These are phyloP conservation scores for Metschnikowia chrysomelidarum DNA, from an alignment of 805 yeast genomes.

Conservation along the genomic window DNA sequence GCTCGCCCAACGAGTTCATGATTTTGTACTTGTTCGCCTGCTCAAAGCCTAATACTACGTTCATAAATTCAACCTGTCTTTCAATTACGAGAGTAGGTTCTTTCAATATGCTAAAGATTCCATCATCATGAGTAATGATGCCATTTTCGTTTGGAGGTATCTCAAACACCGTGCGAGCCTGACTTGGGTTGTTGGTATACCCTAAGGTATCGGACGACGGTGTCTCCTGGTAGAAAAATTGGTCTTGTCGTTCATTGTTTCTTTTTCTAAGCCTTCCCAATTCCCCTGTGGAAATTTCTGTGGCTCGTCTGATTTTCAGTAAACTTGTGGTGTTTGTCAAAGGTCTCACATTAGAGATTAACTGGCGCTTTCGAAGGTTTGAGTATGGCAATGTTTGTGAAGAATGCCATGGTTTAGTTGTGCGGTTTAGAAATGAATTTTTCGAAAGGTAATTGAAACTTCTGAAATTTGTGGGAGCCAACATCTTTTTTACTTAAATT, in stretches of 20 bases:
- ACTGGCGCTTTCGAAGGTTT: too few relatives aligned
- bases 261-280: conserved; percentile 22
- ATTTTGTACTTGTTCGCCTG: conserved; percentile 82
- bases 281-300: conserved; percentile 38
- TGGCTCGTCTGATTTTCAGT: conserved; percentile 26
- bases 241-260: conserved; percentile 8
- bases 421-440: too few relatives aligned
- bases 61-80: conserved; percentile 85
- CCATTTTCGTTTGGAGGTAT: conserved; percentile 47
- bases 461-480: too few relatives aligned
- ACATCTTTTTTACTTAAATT: neutral
- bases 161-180: conserved; percentile 30
- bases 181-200: conserved; percentile 28
- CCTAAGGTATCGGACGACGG: conserved; percentile 26
- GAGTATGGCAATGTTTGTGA: too few relatives aligned
- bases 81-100: conserved; percentile 88
- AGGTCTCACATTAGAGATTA: conserved; percentile 6
- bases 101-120: conserved; percentile 57
- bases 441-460: too few relatives aligned
- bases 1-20: conserved; percentile 69
- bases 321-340: conserved; percentile 1
- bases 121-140: conserved; percentile 53
- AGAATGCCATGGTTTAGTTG: too few relatives aligned
- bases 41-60: conserved; percentile 82
- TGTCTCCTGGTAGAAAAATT: conserved; percentile 27